These are phyloP conservation scores for Persicaria maculosa DNA, from an alignment of 148 eudicot genomes.

Conservation along the genomic window DNA sequence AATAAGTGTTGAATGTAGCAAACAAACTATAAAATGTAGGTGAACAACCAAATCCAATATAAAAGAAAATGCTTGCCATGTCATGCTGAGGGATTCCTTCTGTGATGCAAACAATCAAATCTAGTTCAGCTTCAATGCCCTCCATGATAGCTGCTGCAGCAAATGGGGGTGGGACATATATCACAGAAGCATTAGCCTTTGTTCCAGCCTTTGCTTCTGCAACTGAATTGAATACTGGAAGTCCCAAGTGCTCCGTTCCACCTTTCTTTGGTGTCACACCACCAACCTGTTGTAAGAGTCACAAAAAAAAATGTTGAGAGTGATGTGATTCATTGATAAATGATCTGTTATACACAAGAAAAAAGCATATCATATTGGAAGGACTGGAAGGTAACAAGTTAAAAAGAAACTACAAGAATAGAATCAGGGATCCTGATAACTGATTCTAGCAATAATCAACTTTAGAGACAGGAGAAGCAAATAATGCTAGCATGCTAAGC, in stretches of 20 bases:
- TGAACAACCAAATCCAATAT: not conserved
- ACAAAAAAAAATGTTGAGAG: not conserved
- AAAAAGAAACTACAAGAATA: not conserved
- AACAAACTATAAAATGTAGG: constrained; percentile 5
- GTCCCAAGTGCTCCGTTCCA: constrained; percentile 94
- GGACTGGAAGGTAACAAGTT: not conserved
- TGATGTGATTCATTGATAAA: not conserved
- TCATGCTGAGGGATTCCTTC: constrained; percentile 99
- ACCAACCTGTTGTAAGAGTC: constrained; percentile 56
- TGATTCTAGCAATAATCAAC: not conserved
- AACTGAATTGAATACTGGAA: constrained; percentile 87
- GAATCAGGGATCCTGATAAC: not conserved
- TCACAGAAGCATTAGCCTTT: constrained; percentile 91
- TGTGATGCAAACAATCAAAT: constrained; percentile 91
- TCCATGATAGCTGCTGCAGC: constrained; percentile 97
- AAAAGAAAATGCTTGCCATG: constrained; percentile 49
- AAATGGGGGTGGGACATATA: constrained; percentile 96
- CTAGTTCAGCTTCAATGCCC: constrained; percentile 88
- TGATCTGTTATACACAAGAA: not conserved
- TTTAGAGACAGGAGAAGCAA: not conserved
- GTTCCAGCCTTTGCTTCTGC: constrained; percentile 96
- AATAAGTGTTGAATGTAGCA: not conserved
- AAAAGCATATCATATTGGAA: not conserved
- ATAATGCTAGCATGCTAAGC: not conserved
- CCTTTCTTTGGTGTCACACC: constrained; percentile 98